These are phyloP conservation scores for Aspergillus udagawae DNA, from an alignment of 2,329 filamentous ascomycete species.

Conservation along the genomic window DNA sequence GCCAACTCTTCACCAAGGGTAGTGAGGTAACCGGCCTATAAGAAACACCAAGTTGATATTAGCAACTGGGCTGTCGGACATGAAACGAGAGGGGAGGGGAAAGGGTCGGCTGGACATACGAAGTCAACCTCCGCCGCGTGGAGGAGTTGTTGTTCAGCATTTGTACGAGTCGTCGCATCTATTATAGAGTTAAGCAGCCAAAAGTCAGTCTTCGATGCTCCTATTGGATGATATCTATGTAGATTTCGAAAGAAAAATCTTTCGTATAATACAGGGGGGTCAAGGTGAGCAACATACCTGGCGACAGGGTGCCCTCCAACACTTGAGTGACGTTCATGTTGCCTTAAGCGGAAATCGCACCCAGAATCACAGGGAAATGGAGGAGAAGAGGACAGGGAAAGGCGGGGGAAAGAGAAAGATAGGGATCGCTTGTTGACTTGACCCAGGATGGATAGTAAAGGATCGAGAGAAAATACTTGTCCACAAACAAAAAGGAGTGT, in stretches of 20 bases:
- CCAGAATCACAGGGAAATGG: slow-evolving; percentile 16
- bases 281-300: slow-evolving; percentile 59
- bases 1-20: slow-evolving; percentile 91
- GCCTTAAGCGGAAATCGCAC: slow-evolving; percentile 22
- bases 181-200: slow-evolving; percentile 45
- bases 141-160: slow-evolving; percentile 88
- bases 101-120: slow-evolving; percentile 56
- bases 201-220: slow-evolving; percentile 21
- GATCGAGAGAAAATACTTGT: background rate
- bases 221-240: background rate
- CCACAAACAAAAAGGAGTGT: background rate
- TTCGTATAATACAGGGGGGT: background rate
- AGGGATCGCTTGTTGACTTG: background rate
- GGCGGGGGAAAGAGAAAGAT: background rate
- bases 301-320: slow-evolving; percentile 92
- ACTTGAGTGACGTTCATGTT: slow-evolving; percentile 98
- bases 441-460: background rate
- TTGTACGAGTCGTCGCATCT: slow-evolving; percentile 88
- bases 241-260: background rate
- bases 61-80: slow-evolving; percentile 9
- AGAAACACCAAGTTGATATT: slow-evolving; percentile 20
- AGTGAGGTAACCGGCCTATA: slow-evolving; percentile 82
- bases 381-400: slow-evolving; percentile 11
- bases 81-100: slow-evolving; percentile 17
- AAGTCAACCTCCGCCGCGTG: slow-evolving; percentile 95